These are phyloP conservation scores for Spathaspora sp. DNA, from an alignment of 805 yeast genomes.

Conservation along the genomic window DNA sequence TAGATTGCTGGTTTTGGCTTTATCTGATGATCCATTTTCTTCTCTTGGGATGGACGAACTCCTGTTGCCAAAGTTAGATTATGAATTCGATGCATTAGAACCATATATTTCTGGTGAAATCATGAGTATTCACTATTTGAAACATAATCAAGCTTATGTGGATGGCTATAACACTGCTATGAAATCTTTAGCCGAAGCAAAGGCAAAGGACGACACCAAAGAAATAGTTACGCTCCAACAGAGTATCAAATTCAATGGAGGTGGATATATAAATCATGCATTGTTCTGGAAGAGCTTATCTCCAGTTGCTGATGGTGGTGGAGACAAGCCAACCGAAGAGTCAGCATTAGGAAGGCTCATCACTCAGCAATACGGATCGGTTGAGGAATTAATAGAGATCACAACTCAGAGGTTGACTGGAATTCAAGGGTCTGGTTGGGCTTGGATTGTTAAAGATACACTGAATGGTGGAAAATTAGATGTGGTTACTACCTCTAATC, in stretches of 20 bases:
- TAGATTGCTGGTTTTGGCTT: neutral
- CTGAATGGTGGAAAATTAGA: conserved; percentile 67
- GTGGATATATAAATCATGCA: conserved; percentile 84
- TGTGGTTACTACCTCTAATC: conserved; percentile 79
- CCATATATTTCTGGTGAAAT: conserved; percentile 84
- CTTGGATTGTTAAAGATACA: conserved; percentile 80
- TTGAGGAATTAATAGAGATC: conserved; percentile 60
- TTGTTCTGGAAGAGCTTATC: conserved; percentile 87
- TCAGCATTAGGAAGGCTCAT: conserved; percentile 61
- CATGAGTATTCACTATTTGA: conserved; percentile 81
- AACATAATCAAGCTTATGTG: conserved; percentile 92
- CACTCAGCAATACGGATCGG: conserved; percentile 61
- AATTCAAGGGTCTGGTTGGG: conserved; percentile 95
- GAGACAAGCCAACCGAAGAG: conserved; percentile 47
- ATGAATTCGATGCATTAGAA: conserved; percentile 82
- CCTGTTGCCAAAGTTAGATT: conserved; percentile 75
- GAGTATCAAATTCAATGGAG: conserved; percentile 85
- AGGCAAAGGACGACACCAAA: conserved; percentile 52
- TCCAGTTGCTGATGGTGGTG: conserved; percentile 74
- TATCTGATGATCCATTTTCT: neutral
- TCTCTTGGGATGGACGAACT: conserved; percentile 46
- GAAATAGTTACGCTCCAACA: conserved; percentile 65
- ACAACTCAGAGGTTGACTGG: conserved; percentile 71
- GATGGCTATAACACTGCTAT: conserved; percentile 76
- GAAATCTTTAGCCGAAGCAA: conserved; percentile 70